Evolutionary conservation across 495 filamentous ascomycete species (phyloP).

Genomic region (Penicillium psychrofluorescens): DNA sequence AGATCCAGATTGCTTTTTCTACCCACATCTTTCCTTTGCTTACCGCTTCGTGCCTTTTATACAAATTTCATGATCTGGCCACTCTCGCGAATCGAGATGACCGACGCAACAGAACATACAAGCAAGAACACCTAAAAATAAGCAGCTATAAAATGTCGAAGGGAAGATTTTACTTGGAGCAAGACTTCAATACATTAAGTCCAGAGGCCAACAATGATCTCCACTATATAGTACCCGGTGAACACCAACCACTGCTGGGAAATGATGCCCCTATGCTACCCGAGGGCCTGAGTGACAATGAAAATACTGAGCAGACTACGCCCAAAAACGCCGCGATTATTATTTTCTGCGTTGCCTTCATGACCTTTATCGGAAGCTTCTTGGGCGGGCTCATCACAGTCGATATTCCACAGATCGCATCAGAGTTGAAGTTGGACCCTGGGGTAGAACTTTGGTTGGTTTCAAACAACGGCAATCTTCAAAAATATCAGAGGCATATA

Average conservation of each 20-base stretch:
- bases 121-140: no score
- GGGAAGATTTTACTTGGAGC: background rate
- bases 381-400: constrained; percentile 24
- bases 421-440: constrained; percentile 23
- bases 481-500: background rate
- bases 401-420: constrained; percentile 35
- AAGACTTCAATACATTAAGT: background rate
- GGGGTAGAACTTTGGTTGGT: constrained; percentile 35
- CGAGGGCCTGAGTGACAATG: no score
- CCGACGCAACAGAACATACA: no score
- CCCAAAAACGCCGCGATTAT: background rate
- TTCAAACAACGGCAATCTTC: background rate
- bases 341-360: background rate
- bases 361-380: background rate
- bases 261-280: no score
- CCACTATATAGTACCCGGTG: background rate
- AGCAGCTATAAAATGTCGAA: background rate
- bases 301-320: background rate
- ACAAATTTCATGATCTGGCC: no score
- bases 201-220: constrained; percentile 1
- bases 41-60: no score
- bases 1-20: no score
- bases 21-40: no score
- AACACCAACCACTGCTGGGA: constrained; percentile 2
- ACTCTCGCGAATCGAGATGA: no score